Percentiles rank a stretch among this genome's conserved stretches.
These are phyloP conservation scores for Ustilago xerochloae DNA, from an alignment of 1,284 basidiomycete genomes.

Conservation along the genomic window DNA sequence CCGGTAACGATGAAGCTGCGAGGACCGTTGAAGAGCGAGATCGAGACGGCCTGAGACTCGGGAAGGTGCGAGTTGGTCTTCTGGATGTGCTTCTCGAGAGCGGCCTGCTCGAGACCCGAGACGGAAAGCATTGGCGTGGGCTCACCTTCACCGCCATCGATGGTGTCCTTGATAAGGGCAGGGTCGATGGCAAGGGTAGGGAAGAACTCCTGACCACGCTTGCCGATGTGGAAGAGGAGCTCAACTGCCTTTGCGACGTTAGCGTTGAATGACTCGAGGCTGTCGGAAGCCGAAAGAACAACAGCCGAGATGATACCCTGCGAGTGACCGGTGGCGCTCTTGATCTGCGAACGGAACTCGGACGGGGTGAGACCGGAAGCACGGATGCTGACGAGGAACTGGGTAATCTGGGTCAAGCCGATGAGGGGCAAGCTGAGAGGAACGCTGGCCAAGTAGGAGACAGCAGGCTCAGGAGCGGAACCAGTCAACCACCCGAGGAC, in stretches of 20 bases:
- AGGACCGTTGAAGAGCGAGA: conserved; percentile 92
- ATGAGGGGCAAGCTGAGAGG: conserved; percentile 96
- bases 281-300: conserved; percentile 81
- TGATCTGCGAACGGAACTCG: conserved; percentile 79
- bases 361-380: conserved; percentile 81
- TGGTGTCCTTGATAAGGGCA: conserved; percentile 82
- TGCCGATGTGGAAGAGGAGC: conserved; percentile 92
- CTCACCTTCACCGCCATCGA: conserved; percentile 90
- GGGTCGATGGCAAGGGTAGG: conserved; percentile 92
- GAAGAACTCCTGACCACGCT: conserved; percentile 93
- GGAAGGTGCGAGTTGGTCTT: conserved; percentile 89
- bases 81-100: conserved; percentile 83
- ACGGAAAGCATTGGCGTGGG: conserved; percentile 95
- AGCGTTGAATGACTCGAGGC: conserved; percentile 78
- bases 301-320: conserved; percentile 95
- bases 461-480: conserved; percentile 77
- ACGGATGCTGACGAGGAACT: conserved; percentile 85
- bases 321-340: conserved; percentile 93
- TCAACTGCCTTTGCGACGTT: conserved; percentile 86
- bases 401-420: conserved; percentile 92
- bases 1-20: conserved; percentile 93
- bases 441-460: conserved; percentile 90
- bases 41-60: conserved; percentile 78
- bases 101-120: conserved; percentile 78
- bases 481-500: conserved; percentile 86